A percentile compares a stretch with the other conserved stretches of the same genome.
These are phyloP conservation scores for Herpetomonas tarakana DNA, from an alignment of 208 protist species.

Conservation along the genomic window DNA sequence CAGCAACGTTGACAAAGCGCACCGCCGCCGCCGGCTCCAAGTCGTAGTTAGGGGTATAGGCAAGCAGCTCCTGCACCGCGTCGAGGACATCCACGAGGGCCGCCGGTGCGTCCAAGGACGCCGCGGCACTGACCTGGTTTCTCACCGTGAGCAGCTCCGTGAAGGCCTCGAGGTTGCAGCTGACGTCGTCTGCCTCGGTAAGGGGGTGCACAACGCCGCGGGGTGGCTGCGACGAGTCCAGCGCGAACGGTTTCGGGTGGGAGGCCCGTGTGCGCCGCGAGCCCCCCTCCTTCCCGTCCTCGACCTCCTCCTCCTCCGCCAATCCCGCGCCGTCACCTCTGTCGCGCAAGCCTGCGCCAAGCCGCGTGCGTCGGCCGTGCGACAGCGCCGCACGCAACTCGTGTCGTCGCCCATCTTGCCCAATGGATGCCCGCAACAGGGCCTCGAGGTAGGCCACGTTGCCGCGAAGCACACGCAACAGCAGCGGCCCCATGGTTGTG, in stretches of 20 bases:
- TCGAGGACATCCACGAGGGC: slow-evolving; percentile 11
- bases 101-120: background rate
- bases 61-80: slow-evolving; percentile 20
- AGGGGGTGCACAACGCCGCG: slow-evolving; percentile 30
- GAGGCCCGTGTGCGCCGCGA: background rate
- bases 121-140: background rate
- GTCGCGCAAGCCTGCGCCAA: background rate
- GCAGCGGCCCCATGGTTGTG: background rate
- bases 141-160: slow-evolving; percentile 10
- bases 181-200: slow-evolving; percentile 44
- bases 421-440: background rate
- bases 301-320: background rate
- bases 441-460: slow-evolving; percentile 1
- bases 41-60: slow-evolving; percentile 61
- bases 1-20: slow-evolving; percentile 17
- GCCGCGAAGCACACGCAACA: slow-evolving; percentile 14
- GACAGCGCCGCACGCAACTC: slow-evolving; percentile 8
- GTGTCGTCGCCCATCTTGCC: background rate
- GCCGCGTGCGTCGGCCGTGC: background rate
- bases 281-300: background rate
- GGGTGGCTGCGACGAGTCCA: slow-evolving; percentile 37
- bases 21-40: slow-evolving; percentile 22
- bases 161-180: slow-evolving; percentile 19
- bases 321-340: no score
- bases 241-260: slow-evolving; percentile 17